Evolutionary conservation across 83 land plant genomes (phyloP).

Genomic region (Larix sibirica): DNA sequence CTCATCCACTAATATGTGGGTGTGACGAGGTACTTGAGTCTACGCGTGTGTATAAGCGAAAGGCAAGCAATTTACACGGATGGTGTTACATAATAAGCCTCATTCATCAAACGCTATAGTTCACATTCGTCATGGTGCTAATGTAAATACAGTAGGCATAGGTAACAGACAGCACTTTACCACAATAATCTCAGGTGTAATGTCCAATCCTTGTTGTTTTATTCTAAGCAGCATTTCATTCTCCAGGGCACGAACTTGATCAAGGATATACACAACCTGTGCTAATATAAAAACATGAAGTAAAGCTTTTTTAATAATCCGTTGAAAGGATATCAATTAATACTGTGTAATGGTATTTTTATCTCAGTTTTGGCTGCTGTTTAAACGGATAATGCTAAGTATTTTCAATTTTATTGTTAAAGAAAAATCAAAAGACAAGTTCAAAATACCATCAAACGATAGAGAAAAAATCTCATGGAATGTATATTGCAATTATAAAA

Average conservation of each 20-base stretch:
- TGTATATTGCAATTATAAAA: too few species aligned
- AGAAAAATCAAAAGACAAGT: too few species aligned
- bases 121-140: background rate
- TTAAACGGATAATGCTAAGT: background rate
- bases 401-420: background rate
- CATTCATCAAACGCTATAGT: too few species aligned
- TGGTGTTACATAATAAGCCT: too few species aligned
- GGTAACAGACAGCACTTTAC: slow-evolving; percentile 27
- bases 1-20: background rate
- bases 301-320: background rate
- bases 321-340: background rate
- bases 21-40: too few species aligned
- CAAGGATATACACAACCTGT: slow-evolving; percentile 87
- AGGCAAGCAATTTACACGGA: too few species aligned
- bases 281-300: background rate
- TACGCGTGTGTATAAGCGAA: too few species aligned
- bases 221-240: slow-evolving; percentile 66
- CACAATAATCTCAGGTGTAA: slow-evolving; percentile 75
- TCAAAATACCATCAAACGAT: background rate
- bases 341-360: background rate
- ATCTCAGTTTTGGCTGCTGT: background rate
- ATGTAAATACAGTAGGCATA: background rate
- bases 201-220: slow-evolving; percentile 64
- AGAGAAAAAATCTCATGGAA: background rate
- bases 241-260: slow-evolving; percentile 89